Base-by-base conservation (phyloP, 2,329 filamentous ascomycete species). In the Grosmannia huntii region DNA sequence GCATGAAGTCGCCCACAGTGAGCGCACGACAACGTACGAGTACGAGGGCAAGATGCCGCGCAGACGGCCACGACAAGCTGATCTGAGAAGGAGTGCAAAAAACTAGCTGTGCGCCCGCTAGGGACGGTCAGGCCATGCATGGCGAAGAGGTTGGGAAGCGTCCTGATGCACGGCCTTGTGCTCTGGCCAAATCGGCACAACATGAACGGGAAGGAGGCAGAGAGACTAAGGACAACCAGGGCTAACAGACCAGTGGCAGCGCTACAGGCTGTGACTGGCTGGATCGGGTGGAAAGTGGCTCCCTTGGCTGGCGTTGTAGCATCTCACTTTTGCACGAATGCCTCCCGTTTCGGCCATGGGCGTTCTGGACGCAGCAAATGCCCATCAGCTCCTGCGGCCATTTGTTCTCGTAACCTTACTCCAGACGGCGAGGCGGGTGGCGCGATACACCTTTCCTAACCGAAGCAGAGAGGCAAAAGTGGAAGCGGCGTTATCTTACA, bases 261-360 rank as follows among this genome's bases (percentile, higher is more conserved):
- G 36, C 38, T 46, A 23, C 11, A 25, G 12, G 33, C 38, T 57
- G 10, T 57, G 49, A 57, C 14, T 57, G 56, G 56, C 36, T 57
- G 56, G 36, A 36, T 19, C 23, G 25, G 9, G 38, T 21, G 38
- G 41, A 27, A 54, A 54, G 53, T 54, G 53, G 53, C 38, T 55
- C 44, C 44, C 27, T 46, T 46, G n/a, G 41, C n/a, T 16, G 28
- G 28, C 50, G 27, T 19, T 33, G 51, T 38, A 48, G 36, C 25
- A 55, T 55, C 53, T 55, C 38, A 31, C 38, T 44, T 38, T 54
- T 54, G 23, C 25, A 14, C 25, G 36, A 38, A 49, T 38, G 21
- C 50, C 50, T 53, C 51, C 31, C 41, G 53, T 54, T 54, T 54
- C 53, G 53, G 53, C 36, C 33, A 38, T 54, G 5, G 36, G 53